Base-by-base conservation (phyloP, 176 grass and related monocot genomes). In the Poa annua region DNA sequence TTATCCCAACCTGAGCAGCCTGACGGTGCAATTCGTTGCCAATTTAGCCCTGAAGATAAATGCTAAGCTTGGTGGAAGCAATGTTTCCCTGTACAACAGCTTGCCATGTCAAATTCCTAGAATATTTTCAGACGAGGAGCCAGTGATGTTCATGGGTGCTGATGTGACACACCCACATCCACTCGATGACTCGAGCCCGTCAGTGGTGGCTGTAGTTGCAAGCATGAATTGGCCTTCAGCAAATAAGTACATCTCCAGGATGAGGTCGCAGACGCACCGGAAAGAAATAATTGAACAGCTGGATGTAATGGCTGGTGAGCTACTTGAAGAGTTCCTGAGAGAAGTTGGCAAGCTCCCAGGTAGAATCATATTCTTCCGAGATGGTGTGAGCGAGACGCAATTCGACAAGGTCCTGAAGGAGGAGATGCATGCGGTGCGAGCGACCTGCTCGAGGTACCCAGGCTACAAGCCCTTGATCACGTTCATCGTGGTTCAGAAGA, bases 111-210 rank as follows among this genome's bases (percentile, higher is more conserved):
- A 97, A 82, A 85, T 94, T 73, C 95, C 92, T 25, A 83, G 92
- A 49, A 85, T 94, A 33, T 92, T 97, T 82, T 89, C 75, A 0
- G 86, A 91, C 1, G 80, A 91, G 29, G 90, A 97, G 39, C 92
- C 90, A 5, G 92, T 89, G 78, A 97, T 97, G 81, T 97, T 97
- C 70, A 94, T 97, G 92, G 95, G 95, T 38, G 95, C 95, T 4
- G 95, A 97, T 82, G 95, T 97, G 53, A 94, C 92, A 1, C 95
- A 97, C 88, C 95, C 95, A 4, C 95, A 97, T 78, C 95, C 95
- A 8, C 91, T 97, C 7, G 95, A 97, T 61, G 95, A 97, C 78
- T 73, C 76, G 5, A 97, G 95, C 56, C 95, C 95, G 41, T 97
- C 95, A 0, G 92, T 97, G 34, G 95, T 90, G 1, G 92, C 95